These are phyloP conservation scores for Ilyonectria mors-panacis DNA, from an alignment of 2,329 filamentous ascomycete genomes.

Conservation along the genomic window DNA sequence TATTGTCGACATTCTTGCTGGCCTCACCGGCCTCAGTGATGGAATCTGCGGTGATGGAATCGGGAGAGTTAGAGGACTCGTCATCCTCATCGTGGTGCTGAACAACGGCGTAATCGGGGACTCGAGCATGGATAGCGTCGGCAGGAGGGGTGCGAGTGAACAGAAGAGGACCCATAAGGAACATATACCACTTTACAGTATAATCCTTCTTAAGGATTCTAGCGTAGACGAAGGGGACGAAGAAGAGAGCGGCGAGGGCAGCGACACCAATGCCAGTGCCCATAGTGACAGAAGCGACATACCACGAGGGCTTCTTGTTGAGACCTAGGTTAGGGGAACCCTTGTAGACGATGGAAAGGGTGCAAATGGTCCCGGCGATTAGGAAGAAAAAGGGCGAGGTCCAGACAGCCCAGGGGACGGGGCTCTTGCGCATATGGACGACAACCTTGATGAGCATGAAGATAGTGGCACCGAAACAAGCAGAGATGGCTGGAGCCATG, in stretches of 20 bases:
- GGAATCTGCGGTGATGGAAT: conserved; percentile 27
- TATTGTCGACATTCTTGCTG: conserved; percentile 45
- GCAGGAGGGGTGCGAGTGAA: conserved; percentile 70
- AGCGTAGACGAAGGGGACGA: conserved; percentile 78
- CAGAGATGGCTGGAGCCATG: conserved; percentile 79
- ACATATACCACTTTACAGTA: conserved; percentile 74
- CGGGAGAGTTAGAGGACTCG: conserved; percentile 51
- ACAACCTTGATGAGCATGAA: conserved; percentile 75
- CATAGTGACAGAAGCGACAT: conserved; percentile 76
- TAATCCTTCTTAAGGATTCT: conserved; percentile 79
- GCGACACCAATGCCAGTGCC: conserved; percentile 74
- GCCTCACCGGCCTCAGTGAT: conserved; percentile 56
- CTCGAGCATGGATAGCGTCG: conserved; percentile 66
- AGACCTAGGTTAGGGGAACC: conserved; percentile 70
- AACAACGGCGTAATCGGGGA: conserved; percentile 84
- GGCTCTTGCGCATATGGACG: conserved; percentile 81
- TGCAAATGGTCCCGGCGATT: conserved; percentile 80
- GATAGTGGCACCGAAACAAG: conserved; percentile 75
- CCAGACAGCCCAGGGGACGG: conserved; percentile 80
- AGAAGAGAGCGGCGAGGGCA: conserved; percentile 76
- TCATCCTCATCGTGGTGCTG: conserved; percentile 72
- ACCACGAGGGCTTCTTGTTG: conserved; percentile 72
- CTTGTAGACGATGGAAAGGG: conserved; percentile 86
- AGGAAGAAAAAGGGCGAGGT: conserved; percentile 84
- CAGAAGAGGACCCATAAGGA: conserved; percentile 75